phyloP scores from a whole-genome alignment of 192 early-diverging fungal species.

The Mortierella hygrophila region DNA sequence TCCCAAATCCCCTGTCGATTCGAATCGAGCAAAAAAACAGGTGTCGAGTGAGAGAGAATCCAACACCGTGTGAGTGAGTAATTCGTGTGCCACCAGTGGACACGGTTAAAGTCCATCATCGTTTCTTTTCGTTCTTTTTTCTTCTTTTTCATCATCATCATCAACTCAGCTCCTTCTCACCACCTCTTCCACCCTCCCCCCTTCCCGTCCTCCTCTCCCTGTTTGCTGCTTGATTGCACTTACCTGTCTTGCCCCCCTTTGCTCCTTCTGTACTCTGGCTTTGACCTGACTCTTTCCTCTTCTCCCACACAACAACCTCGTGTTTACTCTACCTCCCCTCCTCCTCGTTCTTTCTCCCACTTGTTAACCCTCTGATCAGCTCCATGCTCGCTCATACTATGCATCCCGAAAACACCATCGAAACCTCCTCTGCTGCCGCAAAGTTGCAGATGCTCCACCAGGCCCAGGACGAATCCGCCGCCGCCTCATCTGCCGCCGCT shows the following conservation, averaged over 20 bases:
- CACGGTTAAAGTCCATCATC: conserved; percentile 1
- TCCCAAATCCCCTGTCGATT: neutral
- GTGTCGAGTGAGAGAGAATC: neutral
- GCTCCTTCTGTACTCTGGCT: conserved; percentile 39
- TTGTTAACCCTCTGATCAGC: neutral
- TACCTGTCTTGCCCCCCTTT: conserved; percentile 26
- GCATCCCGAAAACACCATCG: conserved; percentile 29
- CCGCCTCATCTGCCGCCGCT: conserved; percentile 40
- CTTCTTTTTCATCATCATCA: conserved; percentile 11
- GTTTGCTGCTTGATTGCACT: conserved; percentile 35
- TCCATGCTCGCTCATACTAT: conserved; percentile 39
- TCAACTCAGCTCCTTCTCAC: conserved; percentile 6
- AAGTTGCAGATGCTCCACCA: conserved; percentile 51
- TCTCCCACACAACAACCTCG: neutral
- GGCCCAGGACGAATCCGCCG: conserved; percentile 44
- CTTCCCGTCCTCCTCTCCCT: neutral
- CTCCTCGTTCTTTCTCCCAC: neutral
- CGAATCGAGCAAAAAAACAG: too few relatives aligned
- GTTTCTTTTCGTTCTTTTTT: conserved; percentile 8
- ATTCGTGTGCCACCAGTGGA: neutral
- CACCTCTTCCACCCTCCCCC: neutral
- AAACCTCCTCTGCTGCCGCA: conserved; percentile 34
- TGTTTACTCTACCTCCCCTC: neutral
- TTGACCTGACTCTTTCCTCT: conserved; percentile 28
- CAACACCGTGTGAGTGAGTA: neutral